A percentile compares a stretch with the other conserved stretches of the same genome.
These are phyloP conservation scores for Candida alai DNA, from an alignment of 805 yeast genomes.

Conservation along the genomic window DNA sequence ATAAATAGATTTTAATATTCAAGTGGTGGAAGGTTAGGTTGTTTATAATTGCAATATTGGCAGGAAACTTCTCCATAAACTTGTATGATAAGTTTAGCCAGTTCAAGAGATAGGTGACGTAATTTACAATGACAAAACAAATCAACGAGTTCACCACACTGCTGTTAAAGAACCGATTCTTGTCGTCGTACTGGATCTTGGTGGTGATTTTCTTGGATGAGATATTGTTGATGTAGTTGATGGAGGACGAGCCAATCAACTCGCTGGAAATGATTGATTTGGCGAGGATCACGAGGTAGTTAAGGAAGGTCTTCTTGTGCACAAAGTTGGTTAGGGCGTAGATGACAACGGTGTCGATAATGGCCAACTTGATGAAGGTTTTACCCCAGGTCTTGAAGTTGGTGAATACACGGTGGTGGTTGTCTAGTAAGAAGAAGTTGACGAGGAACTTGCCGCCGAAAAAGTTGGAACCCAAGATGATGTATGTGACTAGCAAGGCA, in stretches of 20 bases:
- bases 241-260: conserved; percentile 24
- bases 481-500: conserved; percentile 19
- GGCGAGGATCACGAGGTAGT: conserved; percentile 24
- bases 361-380: conserved; percentile 18
- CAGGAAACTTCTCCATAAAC: conserved; percentile 2
- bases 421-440: conserved; percentile 14
- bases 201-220: conserved; percentile 14
- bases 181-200: conserved; percentile 14
- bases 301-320: conserved; percentile 15
- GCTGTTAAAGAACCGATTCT: conserved; percentile 9
- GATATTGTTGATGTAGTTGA: conserved; percentile 21
- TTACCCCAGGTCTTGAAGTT: conserved; percentile 14
- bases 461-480: conserved; percentile 25
- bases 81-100: conserved; percentile 8
- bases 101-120: conserved; percentile 17
- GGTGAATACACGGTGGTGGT: conserved; percentile 9
- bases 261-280: conserved; percentile 29
- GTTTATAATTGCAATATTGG: conserved; percentile 7
- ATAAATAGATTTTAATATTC: conserved; percentile 11
- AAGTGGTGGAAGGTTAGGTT: conserved; percentile 7
- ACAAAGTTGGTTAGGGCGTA: conserved; percentile 18
- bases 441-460: conserved; percentile 25
- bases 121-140: conserved; percentile 19
- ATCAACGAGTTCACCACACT: conserved; percentile 17
- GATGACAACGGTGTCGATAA: conserved; percentile 22